Base-by-base conservation (phyloP, 371 early-diverging fungal genomes). In the Syncephalastrum racemosum region DNA sequence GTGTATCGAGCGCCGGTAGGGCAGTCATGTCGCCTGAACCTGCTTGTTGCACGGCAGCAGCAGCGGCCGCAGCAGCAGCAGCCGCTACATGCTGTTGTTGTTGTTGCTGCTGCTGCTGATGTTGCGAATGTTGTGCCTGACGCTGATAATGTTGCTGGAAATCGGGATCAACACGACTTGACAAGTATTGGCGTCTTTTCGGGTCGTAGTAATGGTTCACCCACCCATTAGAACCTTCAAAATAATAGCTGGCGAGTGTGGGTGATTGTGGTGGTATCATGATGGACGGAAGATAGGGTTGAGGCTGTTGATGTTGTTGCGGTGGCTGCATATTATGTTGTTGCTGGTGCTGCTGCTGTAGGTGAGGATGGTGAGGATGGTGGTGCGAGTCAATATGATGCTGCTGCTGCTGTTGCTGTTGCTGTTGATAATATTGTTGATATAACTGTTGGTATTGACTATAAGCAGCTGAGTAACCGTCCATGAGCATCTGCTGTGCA, bases 221-320 rank as follows among this genome's bases (percentile, higher is more conserved):
- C 79, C 79, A 78, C 4, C 71, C 67, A 59, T 68, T 70, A 3
- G 61, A 54, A 0, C 63, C 63, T 66, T 78, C 75, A 63, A 73
- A 75, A 54, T 70, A 69, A 46, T 78, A 78, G 23, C 71, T 78
- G 4, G 79, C 73, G n/a, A 78, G 41, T 6, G 79, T 78, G 12
- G 79, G 79, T 22, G 75, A 74, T 56, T 75, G 79, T 4, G 79
- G 79, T 41, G 79, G 79, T 1, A 75, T 66, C 79, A 78, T 78
- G 19, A 78, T 75, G 20, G 75, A 69, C 10, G 81, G 80, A 12
- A 53, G 56, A 44, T 60, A 56, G 40, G 39, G 47, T 10, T 68
- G 66, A 27, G 58, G 59, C 20, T 67, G 65, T 42, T 46, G 54
- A 4, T 46, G 59, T 24, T 58, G 62, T 31, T 61, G 66, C 18